Conservation (phyloP, 305 asterid genomes). For the Nicotiana rustica region DNA sequence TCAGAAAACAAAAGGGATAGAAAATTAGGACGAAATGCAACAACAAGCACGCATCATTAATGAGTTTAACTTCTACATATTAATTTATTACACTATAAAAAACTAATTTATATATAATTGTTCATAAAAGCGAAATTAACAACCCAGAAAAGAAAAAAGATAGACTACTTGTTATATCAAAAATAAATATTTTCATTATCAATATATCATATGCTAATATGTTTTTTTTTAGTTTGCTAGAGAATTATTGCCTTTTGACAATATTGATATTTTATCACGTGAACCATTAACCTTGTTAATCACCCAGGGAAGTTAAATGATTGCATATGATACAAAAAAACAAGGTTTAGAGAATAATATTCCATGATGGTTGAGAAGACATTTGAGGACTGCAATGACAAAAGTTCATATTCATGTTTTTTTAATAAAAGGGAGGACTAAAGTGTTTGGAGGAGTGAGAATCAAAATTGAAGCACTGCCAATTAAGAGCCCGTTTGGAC, state of each 20-base stretch:
- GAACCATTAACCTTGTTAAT: background rate
- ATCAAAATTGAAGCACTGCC: background rate
- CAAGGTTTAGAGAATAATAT: conserved; percentile 20
- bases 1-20: too few relatives aligned
- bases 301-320: background rate
- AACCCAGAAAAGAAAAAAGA: background rate
- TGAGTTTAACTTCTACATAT: too few relatives aligned
- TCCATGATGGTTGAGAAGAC: conserved; percentile 25
- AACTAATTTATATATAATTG: background rate
- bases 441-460: background rate
- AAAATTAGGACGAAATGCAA: background rate
- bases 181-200: too few relatives aligned
- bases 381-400: background rate
- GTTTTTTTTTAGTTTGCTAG: background rate
- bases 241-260: background rate
- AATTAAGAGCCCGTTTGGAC: too few relatives aligned
- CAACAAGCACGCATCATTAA: too few relatives aligned
- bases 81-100: too few relatives aligned
- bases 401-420: background rate
- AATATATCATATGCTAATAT: background rate
- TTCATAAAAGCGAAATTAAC: background rate
- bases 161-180: background rate
- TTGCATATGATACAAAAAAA: background rate
- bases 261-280: background rate
- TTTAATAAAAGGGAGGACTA: background rate